These are phyloP conservation scores for Metschnikowia colocasiae DNA, from an alignment of 805 yeast genomes.

Conservation along the genomic window DNA sequence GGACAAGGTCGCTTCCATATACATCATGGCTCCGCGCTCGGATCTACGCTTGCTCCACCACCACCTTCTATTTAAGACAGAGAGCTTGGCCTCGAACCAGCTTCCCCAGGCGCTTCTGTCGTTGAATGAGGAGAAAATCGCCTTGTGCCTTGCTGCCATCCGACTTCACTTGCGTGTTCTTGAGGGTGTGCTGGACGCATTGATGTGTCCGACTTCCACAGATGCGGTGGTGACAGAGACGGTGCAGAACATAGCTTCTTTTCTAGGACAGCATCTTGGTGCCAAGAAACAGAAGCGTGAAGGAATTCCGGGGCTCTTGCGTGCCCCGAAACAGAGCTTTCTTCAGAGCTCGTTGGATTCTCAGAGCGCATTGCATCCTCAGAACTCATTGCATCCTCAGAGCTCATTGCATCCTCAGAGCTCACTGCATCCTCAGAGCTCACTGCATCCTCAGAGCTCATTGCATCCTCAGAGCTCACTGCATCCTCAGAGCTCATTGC, in stretches of 20 bases:
- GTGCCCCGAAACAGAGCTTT: conserved; percentile 8
- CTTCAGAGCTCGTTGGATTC: no score
- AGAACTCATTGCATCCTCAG: no score
- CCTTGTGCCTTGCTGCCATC: conserved; percentile 24
- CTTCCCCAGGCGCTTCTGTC: conserved; percentile 25
- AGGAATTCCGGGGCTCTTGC: neutral
- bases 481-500: no score
- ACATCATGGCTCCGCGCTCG: conserved; percentile 6
- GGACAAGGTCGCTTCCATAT: conserved; percentile 5
- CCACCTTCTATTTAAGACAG: conserved; percentile 21
- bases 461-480: no score
- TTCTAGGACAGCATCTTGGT: neutral
- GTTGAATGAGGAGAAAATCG: conserved; percentile 32
- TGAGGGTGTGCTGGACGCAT: conserved; percentile 10
- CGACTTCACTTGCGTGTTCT: conserved; percentile 30
- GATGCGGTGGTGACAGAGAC: neutral
- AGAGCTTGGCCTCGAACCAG: conserved; percentile 26
- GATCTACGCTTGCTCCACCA: conserved; percentile 14
- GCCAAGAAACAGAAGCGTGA: neutral
- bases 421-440: no score
- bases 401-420: no score
- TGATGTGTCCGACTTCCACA: neutral
- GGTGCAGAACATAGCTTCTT: neutral
- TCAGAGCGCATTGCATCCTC: no score
- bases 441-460: no score